Evolutionary conservation across 768 basidiomycete species (phyloP).

Genomic region (Mycena sanguinolenta): DNA sequence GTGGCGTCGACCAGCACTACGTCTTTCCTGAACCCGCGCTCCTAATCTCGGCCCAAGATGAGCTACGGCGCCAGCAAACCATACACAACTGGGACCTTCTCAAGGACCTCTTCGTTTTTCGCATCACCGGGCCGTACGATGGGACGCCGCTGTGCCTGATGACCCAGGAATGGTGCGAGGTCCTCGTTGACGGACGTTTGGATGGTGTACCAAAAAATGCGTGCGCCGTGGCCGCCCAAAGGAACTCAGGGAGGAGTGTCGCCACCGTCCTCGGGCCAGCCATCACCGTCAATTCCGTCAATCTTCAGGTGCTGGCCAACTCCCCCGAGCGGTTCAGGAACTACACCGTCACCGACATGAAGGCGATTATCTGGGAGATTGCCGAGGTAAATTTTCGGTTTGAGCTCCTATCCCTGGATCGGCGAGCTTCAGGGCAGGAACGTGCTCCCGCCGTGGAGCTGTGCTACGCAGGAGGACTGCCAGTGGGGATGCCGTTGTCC

Average conservation of each 20-base stretch:
- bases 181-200: background rate
- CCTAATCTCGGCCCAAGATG: background rate
- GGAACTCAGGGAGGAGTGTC: background rate
- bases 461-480: background rate
- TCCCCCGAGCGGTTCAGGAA: background rate
- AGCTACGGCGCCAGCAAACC: background rate
- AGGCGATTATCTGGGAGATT: background rate
- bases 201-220: background rate
- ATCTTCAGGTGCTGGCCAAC: background rate
- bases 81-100: constrained; percentile 5
- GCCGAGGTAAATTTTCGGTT: constrained; percentile 11
- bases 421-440: background rate
- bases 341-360: background rate
- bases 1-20: no score
- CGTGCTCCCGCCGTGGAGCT: background rate
- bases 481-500: background rate
- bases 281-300: background rate
- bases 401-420: background rate
- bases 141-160: background rate
- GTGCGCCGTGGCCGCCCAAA: no score
- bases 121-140: background rate
- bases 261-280: background rate
- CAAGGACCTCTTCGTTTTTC: background rate
- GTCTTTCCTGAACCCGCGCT: no score
- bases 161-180: constrained; percentile 15